Evolutionary conservation across 768 basidiomycete species (phyloP), one percentile per base, ranked within the genome.

Genomic region (Suillus occidentalis): DNA sequence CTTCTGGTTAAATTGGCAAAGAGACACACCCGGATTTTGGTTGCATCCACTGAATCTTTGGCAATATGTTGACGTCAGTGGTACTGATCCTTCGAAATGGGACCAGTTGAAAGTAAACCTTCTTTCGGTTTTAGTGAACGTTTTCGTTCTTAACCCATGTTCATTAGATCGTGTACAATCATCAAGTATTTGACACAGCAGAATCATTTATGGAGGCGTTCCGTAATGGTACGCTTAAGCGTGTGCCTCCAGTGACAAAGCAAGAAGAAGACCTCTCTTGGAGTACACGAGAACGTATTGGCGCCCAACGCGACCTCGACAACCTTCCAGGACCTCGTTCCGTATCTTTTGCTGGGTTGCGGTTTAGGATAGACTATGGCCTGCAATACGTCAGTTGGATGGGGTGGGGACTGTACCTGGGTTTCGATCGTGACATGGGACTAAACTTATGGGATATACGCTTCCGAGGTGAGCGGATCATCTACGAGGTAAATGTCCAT

Each of bases 381-480:
- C 74, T 77, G 53, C 80, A 85, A 66, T 88, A 84, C 65, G 73
- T 89, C 25, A 84, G 80, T 55, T 90, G 88, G 88, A 85, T 89
- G 85, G 86, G 86, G 3, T 89, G 87, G 86, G 78, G 80, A 0
- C 63, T 88, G 71, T 88, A 84, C 66, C 77, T 88, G 25, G 83
- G 85, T 60, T 89, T 89, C 69, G 85, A 87, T 62, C 72, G 87
- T n/a, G 89, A 89, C 69, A 89, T 89, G 87, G 89, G 87, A 18
- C 67, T 87, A 67, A 83, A 79, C 65, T 73, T 88, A n/a, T 89
- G 85, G 84, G 84, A 89, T 70, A 79, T 88, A 59, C 77, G 82
- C 5, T 86, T 89, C 76, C 74, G 78, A 47, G 81, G 80, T 13
- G 87, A 87, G 69, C 73, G 88, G 39, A 84, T 90, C 49, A 82